phyloP scores from a whole-genome alignment of 495 filamentous ascomycete species.

The Aspergillus coremiiformis region DNA sequence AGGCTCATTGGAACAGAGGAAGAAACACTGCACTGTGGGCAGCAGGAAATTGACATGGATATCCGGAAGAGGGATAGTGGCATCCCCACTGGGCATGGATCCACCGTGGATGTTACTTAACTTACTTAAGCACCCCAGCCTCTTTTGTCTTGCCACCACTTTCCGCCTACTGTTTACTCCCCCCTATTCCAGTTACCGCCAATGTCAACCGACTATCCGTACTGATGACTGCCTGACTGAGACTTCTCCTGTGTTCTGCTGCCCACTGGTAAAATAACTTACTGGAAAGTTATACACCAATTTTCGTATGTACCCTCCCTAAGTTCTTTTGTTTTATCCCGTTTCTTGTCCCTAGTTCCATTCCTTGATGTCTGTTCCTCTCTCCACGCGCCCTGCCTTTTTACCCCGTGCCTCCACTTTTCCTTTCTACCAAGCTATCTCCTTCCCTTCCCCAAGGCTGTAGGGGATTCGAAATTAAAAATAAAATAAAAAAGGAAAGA shows the following conservation, averaged over 20 bases:
- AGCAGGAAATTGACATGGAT: conserved; percentile 5
- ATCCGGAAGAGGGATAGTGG: conserved; percentile 7
- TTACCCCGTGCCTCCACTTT: conserved; percentile 19
- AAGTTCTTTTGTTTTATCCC: conserved; percentile 12
- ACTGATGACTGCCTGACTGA: conserved; percentile 16
- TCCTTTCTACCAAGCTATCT: conserved; percentile 10
- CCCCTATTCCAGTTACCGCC: conserved; percentile 16
- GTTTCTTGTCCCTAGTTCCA: conserved; percentile 5
- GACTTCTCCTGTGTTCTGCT: conserved; percentile 19
- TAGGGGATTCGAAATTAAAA: conserved; percentile 6
- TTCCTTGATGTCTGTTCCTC: conserved; percentile 8
- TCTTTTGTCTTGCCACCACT: conserved; percentile 1
- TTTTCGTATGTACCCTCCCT: conserved; percentile 10
- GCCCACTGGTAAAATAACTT: conserved; percentile 20
- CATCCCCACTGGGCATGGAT: conserved; percentile 9
- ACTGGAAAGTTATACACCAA: conserved; percentile 17
- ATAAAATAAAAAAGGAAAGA: no score
- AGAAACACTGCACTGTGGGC: no score
- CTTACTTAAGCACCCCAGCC: background rate
- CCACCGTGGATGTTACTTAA: conserved; percentile 8
- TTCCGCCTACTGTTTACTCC: conserved; percentile 14
- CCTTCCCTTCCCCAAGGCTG: conserved; percentile 6
- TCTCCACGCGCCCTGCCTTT: conserved; percentile 18
- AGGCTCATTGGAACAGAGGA: background rate
- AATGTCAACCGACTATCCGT: conserved; percentile 10